A percentile compares a stretch with the other conserved stretches of the same genome.
Conservation (phyloP, 164 flowering plant species). For the Tinospora cordifolia region DNA sequence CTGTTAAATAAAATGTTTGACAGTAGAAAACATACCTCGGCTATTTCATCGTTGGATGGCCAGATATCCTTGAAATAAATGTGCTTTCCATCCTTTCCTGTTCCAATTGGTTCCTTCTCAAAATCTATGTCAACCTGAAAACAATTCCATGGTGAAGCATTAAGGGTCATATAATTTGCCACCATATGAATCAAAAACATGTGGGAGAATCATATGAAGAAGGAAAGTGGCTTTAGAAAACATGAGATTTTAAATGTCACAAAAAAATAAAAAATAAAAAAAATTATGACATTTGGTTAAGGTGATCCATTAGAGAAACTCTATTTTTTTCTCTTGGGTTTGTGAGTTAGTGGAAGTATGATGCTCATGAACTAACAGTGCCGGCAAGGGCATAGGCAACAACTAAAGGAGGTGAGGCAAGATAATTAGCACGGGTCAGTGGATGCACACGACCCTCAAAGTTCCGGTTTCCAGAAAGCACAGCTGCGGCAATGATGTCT, state of each 20-base stretch:
- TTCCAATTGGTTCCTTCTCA: conserved; percentile 66
- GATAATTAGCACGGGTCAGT: conserved; percentile 88
- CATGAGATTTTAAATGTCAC: neutral
- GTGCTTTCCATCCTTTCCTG: conserved; percentile 59
- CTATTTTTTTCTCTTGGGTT: too few species aligned
- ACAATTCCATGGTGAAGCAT: neutral
- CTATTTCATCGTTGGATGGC: conserved; percentile 60
- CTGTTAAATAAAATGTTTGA: neutral
- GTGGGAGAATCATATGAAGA: neutral
- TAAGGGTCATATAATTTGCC: neutral
- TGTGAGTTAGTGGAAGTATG: neutral
- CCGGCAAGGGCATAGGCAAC: conserved; percentile 99
- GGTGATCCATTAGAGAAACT: too few species aligned
- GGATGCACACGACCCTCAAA: conserved; percentile 98
- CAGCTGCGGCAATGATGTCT: conserved; percentile 91
- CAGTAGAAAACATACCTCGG: conserved; percentile 31
- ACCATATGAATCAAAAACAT: neutral
- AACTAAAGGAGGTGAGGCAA: conserved; percentile 96
- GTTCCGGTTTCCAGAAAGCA: conserved; percentile 93
- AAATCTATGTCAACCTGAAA: conserved; percentile 68
- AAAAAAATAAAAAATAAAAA: too few species aligned
- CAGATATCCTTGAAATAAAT: conserved; percentile 53
- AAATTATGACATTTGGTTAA: too few species aligned
- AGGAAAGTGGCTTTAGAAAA: neutral
- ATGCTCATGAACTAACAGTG: conserved; percentile 38